phyloP scores from a whole-genome alignment of 495 filamentous ascomycete species.

The Talaromyces ruber region DNA sequence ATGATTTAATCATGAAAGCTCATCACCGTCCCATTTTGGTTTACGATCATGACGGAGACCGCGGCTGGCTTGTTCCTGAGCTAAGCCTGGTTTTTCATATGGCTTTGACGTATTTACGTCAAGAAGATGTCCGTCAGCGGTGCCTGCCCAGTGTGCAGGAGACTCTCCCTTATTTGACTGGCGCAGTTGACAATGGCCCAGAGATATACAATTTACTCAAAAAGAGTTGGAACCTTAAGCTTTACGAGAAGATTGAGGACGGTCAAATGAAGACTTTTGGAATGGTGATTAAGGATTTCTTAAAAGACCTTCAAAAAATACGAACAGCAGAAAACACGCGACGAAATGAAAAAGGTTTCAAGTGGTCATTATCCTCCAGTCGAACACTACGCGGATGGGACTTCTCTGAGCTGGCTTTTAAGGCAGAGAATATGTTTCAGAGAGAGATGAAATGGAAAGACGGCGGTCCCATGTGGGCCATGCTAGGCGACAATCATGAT shows the following conservation, averaged over 20 bases:
- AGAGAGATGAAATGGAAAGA: background rate
- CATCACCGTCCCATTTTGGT: background rate
- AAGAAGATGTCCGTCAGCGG: background rate
- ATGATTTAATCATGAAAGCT: background rate
- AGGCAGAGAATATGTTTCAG: background rate
- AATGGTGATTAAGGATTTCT: background rate
- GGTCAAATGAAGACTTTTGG: background rate
- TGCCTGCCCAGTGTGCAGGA: background rate
- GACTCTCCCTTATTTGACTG: background rate
- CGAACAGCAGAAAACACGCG: background rate
- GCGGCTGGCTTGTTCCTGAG: constrained; percentile 1
- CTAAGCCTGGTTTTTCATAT: background rate
- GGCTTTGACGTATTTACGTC: background rate
- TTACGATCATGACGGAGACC: background rate
- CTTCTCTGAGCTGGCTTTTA: background rate
- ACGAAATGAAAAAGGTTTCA: background rate
- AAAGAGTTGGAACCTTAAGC: background rate
- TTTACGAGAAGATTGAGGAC: background rate
- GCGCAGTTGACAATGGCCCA: background rate
- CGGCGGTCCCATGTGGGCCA: background rate
- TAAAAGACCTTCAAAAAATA: constrained; percentile 1
- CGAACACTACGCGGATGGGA: background rate
- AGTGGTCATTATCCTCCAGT: background rate
- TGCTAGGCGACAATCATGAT: background rate
- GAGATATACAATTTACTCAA: background rate